Base-by-base conservation (phyloP, 1,139 yeast genomes). In the Blastobotrys serpentis region DNA sequence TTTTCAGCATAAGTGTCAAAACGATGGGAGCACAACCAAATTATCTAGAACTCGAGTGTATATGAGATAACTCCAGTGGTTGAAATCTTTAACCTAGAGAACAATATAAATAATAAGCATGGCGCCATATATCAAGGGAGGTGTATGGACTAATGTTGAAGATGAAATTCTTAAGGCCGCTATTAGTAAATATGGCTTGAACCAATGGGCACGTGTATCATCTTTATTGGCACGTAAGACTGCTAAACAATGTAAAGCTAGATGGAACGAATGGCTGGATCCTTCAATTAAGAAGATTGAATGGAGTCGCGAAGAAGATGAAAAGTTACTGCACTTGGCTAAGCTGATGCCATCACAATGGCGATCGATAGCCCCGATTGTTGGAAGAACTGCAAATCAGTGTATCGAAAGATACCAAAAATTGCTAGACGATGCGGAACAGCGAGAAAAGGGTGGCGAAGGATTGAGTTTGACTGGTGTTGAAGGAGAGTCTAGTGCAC, bases 121-220 rank as follows among this genome's bases (percentile, higher is more conserved):
- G 50, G 43, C 52, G 6, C 48, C 49, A 1, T 86, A 86, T 63
- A 86, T 86, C 44, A 86, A 84, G 63, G 96, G 95, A 39, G 96
- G 95, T 36, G 82, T 81, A 1, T 90, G 98, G 98, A 82, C 95
- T 2, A 84, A 86, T 62, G 81, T 86, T 6, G 98, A 90, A 61
- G 98, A 90, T 67, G 92, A 87, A 64, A 85, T 90, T 43, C 72
- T 92, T 44, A 82, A 84, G 57, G 96, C 96, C 0, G 96, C 97
- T 1, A 86, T 92, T 2, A 80, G 94, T 43, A 92, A 92, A 63
- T 92, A 92, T 65, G 98, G 98, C 0, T 72, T 89, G 18, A 89
- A 86, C 57, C 96, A 92, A 62, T 92, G 98, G 98, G 80, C 92
- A 5, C 78, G 97, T 46, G 94, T 92, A 3, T 86, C 96, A 2